Percentiles rank a stretch among this genome's conserved stretches.
phyloP scores from a whole-genome alignment of 2,329 filamentous ascomycete species.

The Mariannaea sp. region DNA sequence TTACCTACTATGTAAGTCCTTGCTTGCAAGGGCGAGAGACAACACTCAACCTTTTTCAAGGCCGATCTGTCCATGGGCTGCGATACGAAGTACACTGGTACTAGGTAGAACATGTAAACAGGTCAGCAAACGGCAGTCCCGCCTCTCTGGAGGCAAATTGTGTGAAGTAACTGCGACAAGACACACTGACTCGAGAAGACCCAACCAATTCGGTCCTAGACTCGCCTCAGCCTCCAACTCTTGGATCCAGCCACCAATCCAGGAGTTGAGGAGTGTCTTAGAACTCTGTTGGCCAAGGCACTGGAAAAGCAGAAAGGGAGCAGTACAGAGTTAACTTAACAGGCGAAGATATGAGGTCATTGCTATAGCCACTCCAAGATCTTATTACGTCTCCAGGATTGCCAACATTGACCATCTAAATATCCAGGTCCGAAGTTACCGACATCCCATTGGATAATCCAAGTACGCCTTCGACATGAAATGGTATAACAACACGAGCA shows the following conservation, averaged over 20 bases:
- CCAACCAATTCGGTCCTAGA: background rate
- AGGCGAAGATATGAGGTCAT: background rate
- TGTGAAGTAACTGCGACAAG: too few relatives aligned
- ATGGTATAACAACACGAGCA: too few relatives aligned
- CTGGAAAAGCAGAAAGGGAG: background rate
- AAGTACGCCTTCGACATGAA: too few relatives aligned
- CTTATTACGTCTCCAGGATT: background rate
- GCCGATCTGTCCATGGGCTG: slow-evolving; percentile 19
- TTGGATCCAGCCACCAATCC: background rate
- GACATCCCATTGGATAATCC: too few relatives aligned
- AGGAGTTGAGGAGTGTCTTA: background rate
- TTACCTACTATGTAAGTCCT: slow-evolving; percentile 24
- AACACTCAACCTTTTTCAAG: slow-evolving; percentile 7
- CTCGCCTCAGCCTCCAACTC: background rate
- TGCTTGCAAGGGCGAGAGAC: background rate
- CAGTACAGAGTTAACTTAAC: background rate
- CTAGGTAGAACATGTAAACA: too few relatives aligned
- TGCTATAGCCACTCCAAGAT: background rate
- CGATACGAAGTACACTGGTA: too few relatives aligned
- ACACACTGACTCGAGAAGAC: background rate
- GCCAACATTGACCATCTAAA: too few relatives aligned
- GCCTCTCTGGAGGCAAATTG: background rate
- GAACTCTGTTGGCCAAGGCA: background rate
- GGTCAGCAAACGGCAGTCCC: too few relatives aligned
- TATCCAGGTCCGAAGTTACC: too few relatives aligned